Evolutionary conservation across 176 grass and related monocot genomes (phyloP).

Genomic region (Oryza glaberrima): DNA sequence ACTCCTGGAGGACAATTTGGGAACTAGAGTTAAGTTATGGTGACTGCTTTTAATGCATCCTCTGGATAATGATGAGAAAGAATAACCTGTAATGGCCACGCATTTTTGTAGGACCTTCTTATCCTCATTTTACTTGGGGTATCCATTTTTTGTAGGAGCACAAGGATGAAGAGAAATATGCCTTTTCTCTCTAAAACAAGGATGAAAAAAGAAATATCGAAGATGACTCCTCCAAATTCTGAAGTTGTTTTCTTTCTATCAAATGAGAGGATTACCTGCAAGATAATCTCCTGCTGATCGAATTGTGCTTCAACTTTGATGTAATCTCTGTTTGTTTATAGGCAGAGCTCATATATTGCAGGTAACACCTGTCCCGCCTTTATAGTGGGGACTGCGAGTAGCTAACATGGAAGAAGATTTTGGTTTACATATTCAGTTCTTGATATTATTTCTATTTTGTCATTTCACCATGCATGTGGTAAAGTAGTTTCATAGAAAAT

Average conservation of each 20-base stretch:
- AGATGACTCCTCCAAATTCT: constrained; percentile 2
- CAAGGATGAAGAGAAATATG: not conserved
- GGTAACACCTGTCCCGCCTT: not conserved
- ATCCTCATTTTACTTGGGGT: constrained; percentile 13
- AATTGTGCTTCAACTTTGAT: constrained; percentile 14
- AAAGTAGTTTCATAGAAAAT: not conserved
- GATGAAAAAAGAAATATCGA: not conserved
- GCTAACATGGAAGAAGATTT: not conserved
- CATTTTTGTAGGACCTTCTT: not conserved
- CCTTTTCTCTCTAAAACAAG: not conserved
- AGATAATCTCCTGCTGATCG: not conserved
- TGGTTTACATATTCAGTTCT: not conserved
- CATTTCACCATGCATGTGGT: not conserved
- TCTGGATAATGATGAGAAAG: not conserved
- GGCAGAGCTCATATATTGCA: constrained; percentile 13
- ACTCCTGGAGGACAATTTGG: not conserved
- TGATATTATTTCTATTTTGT: not conserved
- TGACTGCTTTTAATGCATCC: not conserved
- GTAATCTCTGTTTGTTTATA: not conserved
- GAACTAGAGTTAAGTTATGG: not conserved
- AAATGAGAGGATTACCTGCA: not conserved
- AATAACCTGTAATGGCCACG: not conserved
- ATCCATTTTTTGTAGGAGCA: not conserved
- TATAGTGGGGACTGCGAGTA: not conserved
- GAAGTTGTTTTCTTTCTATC: not conserved